Base-by-base conservation (phyloP, 2,329 filamentous ascomycete genomes). In the Fusarium sulawesiense region DNA sequence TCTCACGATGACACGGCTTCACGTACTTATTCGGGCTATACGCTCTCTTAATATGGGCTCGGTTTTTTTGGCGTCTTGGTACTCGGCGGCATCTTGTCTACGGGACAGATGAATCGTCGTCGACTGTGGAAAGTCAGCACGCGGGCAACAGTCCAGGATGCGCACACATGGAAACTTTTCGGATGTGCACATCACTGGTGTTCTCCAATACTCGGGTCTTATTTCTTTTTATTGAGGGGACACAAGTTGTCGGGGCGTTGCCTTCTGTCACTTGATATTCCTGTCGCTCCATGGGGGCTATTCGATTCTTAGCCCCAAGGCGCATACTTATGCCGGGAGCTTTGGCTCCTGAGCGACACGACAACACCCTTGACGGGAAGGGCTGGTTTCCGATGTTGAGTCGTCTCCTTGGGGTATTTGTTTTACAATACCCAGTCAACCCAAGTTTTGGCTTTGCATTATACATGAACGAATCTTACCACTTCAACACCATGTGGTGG, bases 1-100 rank as follows among this genome's bases (percentile, higher is more conserved):
- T 66, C 65, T 77, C 62, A 80, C 68, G 78, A 79, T 70, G 77
- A 76, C 75, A 80, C 75, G 78, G 73, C 61, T 65, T 68, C 42
- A 60, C 54, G 55, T 65, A 47, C 56, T 59, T 64, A 30, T 62
- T 59, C 63, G 64, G 37, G 44, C 51, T 50, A 40, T 59, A 53
- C 49, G 53, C 60, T 60, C 47, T 57, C 34, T 66, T 63, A 60
- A 63, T 53, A 60, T 56, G 51, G 64, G 64, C 68, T 75, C 56
- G 46, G 53, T 70, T 69, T 66, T 66, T 50, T 61, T 70, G 71
- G 74, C 71, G 74, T 66, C 64, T 75, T 69, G 70, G 71, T 60
- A 66, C 55, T 55, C 56, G 68, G 63, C 54, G 59, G 49, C 56
- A 71, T 70, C 48, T 34, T 63, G 60, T 66, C 56, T 49, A 51